Evolutionary conservation across 2,329 filamentous ascomycete genomes (phyloP).

Genomic region (Neofusicoccum sp.): DNA sequence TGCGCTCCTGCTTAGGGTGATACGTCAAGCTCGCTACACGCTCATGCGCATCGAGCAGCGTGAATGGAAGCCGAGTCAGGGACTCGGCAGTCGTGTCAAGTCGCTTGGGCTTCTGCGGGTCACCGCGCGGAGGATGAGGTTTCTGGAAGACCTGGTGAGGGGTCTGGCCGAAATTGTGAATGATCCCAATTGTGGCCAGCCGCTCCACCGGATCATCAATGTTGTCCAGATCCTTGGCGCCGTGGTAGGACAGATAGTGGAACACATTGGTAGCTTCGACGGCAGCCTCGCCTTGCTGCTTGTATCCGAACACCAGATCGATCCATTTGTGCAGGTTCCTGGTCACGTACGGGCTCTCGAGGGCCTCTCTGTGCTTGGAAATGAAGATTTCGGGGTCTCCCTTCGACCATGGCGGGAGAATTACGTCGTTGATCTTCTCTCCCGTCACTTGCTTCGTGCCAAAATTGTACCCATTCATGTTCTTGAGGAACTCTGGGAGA

Average conservation of each 20-base stretch:
- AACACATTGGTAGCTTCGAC: conserved; percentile 93
- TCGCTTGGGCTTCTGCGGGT: conserved; percentile 63
- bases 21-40: conserved; percentile 76
- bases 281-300: conserved; percentile 89
- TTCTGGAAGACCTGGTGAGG: conserved; percentile 90
- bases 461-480: conserved; percentile 92
- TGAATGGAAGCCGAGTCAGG: conserved; percentile 74
- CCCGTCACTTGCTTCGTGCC: conserved; percentile 79
- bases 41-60: conserved; percentile 73
- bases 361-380: conserved; percentile 87
- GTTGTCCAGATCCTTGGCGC: conserved; percentile 85
- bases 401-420: conserved; percentile 94
- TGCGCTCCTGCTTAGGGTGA: conserved; percentile 73
- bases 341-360: conserved; percentile 91
- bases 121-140: conserved; percentile 74
- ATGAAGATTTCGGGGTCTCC: conserved; percentile 95
- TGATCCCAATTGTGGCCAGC: conserved; percentile 87
- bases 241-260: conserved; percentile 91
- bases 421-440: conserved; percentile 77
- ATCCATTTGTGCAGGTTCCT: conserved; percentile 92
- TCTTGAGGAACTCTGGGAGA: conserved; percentile 89
- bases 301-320: conserved; percentile 88
- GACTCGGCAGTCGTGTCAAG: conserved; percentile 77
- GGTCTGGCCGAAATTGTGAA: conserved; percentile 98
- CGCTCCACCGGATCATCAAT: conserved; percentile 87